These are phyloP conservation scores for Pyrus hybrid DNA, from an alignment of 331 rosid genomes.

Conservation along the genomic window DNA sequence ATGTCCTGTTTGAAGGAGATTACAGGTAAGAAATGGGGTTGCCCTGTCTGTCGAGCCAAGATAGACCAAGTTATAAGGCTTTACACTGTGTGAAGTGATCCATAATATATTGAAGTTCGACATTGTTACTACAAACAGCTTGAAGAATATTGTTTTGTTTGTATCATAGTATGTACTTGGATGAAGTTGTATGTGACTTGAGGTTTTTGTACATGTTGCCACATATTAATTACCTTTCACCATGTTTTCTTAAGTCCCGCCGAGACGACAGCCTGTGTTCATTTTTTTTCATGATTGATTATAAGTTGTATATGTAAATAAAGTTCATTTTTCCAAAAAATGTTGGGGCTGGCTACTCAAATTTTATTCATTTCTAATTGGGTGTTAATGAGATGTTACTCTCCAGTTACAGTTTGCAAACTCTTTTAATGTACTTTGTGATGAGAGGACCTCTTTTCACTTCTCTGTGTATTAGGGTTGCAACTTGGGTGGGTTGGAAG, in stretches of 20 bases:
- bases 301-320: neutral
- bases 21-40: conserved; percentile 87
- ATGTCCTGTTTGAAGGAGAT: conserved; percentile 91
- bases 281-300: neutral
- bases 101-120: neutral
- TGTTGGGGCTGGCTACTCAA: neutral
- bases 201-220: conserved; percentile 6
- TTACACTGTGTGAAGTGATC: conserved; percentile 55
- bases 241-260: neutral
- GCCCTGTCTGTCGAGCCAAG: conserved; percentile 96
- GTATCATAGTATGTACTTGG: neutral
- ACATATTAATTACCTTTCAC: neutral
- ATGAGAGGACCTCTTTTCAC: neutral
- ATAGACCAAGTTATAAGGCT: conserved; percentile 72
- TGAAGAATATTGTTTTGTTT: neutral
- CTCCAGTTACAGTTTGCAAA: neutral
- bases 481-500: neutral
- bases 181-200: neutral
- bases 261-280: neutral
- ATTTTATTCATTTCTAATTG: neutral
- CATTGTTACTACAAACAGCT: neutral
- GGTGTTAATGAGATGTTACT: neutral
- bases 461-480: neutral
- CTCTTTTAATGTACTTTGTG: neutral
- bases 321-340: neutral